These are phyloP conservation scores for Dimocarpus longan DNA, from an alignment of 345 rosid species.

Conservation along the genomic window DNA sequence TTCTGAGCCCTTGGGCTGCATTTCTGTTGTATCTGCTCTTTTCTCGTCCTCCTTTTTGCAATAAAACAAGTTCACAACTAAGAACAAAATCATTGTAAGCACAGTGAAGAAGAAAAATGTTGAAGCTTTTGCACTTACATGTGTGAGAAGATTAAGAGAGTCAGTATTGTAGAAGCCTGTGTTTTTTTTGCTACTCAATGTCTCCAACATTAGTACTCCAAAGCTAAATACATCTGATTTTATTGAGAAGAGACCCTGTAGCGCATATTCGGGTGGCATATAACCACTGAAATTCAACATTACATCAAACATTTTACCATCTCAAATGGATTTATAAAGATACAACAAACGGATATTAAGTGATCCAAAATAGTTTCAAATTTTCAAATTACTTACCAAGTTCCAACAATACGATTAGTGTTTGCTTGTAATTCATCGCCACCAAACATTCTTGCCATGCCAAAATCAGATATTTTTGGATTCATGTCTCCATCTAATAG, in stretches of 20 bases:
- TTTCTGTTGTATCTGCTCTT: too few relatives aligned
- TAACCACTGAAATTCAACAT: constrained; percentile 37
- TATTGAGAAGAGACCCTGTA: constrained; percentile 7
- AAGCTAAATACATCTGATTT: constrained; percentile 20
- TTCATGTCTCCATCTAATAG: constrained; percentile 46
- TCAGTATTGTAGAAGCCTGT: constrained; percentile 42
- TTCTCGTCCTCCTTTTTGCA: too few relatives aligned
- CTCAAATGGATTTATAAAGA: not conserved
- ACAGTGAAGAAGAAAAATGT: not conserved
- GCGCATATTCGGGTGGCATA: constrained; percentile 41
- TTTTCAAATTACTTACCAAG: constrained; percentile 40
- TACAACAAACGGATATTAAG: not conserved
- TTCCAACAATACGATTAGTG: constrained; percentile 45
- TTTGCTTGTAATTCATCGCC: constrained; percentile 42
- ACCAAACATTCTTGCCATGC: constrained; percentile 54
- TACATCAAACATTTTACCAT: not conserved
- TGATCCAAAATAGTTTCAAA: not conserved
- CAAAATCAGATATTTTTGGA: constrained; percentile 59
- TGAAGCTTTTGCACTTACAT: constrained; percentile 15
- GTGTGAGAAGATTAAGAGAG: constrained; percentile 31
- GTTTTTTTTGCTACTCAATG: constrained; percentile 47
- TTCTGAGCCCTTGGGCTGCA: too few relatives aligned
- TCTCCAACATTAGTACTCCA: constrained; percentile 35
- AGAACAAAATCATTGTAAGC: not conserved
- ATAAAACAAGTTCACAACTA: not conserved